Conservation (phyloP, 2,329 filamentous ascomycete genomes). For the Coleophoma crateriformis region DNA sequence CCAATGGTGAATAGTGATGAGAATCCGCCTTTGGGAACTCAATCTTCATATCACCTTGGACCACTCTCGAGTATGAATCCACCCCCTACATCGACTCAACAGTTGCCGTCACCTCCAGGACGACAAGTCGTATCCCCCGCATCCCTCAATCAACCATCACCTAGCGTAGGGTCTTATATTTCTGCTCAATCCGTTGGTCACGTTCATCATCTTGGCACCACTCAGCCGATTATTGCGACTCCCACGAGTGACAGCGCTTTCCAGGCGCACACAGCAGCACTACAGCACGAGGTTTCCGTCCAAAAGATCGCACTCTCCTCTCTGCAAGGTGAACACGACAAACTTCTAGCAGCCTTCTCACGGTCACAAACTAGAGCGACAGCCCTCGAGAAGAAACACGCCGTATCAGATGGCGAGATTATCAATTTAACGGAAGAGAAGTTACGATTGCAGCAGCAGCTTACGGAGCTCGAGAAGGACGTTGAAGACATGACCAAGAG, state of each 20-base stretch:
- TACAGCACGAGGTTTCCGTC: constrained; percentile 48
- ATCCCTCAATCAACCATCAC: constrained; percentile 21
- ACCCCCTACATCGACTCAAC: constrained; percentile 20
- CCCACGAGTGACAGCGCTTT: constrained; percentile 19
- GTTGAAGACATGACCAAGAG: constrained; percentile 41
- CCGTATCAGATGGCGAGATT: constrained; percentile 44
- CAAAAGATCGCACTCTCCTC: constrained; percentile 46
- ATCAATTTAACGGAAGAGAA: constrained; percentile 45
- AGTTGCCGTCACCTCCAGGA: constrained; percentile 24
- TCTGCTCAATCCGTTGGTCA: constrained; percentile 10
- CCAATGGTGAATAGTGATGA: constrained; percentile 13
- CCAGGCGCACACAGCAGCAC: constrained; percentile 23
- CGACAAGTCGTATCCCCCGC: constrained; percentile 23
- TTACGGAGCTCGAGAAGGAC: constrained; percentile 39
- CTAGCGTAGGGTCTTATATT: constrained; percentile 16
- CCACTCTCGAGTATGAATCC: constrained; percentile 21
- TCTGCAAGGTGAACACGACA: constrained; percentile 47
- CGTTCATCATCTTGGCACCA: constrained; percentile 11
- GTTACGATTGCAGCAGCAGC: constrained; percentile 38
- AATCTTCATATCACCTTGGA: constrained; percentile 13
- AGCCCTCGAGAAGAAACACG: constrained; percentile 44
- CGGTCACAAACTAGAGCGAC: constrained; percentile 41
- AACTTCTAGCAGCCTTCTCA: constrained; percentile 43
- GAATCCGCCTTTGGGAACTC: constrained; percentile 13
- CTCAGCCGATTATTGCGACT: constrained; percentile 8